Base-by-base conservation (phyloP, 495 filamentous ascomycete genomes). In the Aspergillus leporis region DNA sequence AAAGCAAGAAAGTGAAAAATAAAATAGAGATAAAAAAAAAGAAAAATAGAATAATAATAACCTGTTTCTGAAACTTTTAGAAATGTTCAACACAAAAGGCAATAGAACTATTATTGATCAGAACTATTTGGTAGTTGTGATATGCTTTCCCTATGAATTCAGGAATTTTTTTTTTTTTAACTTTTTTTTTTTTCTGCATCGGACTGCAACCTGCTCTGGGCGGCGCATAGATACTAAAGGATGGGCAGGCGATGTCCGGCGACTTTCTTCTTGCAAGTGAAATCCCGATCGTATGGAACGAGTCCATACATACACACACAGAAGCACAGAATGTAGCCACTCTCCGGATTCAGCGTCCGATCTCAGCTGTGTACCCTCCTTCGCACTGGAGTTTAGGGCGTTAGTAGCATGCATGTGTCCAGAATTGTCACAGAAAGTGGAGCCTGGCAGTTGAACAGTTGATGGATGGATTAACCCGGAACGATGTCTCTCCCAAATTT, bases 251-350 rank as follows among this genome's bases (percentile, higher is more conserved):
- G 25, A 55, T 55, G 54, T 25, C 61, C 63, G 64, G 61, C 64
- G 61, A 66, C 59, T 69, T 61, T 64, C 66, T 58, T 54, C n/a
- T 58, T 45, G 60, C 47, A 54, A 36, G 59, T 55, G 59, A 53
- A 62, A 67, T 64, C 53, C 65, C 61, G 61, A 67, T 67, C 65
- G 59, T 62, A 64, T 61, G 65, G 65, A 54, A 61, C 65, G 55
- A 57, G 59, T 55, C 23, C 53, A 25, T 30, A 31, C 52, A 28
- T 19, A 41, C 38, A 41, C 22, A 23, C 52, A 45, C 41, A 46
- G 13, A 32, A 12, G 53, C 5, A 43, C 18, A 46, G 36, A 49
- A 52, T 55, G 52, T 64, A 60, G 65, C 65, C 65, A 64, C 61
- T 43, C 38, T 51, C 40, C 65, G 65, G 61, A 58, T 61, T 67